Evolutionary conservation across 2,329 filamentous ascomycete genomes (phyloP), one percentile per base, ranked within the genome.

Genomic region (Botrytis aclada): DNA sequence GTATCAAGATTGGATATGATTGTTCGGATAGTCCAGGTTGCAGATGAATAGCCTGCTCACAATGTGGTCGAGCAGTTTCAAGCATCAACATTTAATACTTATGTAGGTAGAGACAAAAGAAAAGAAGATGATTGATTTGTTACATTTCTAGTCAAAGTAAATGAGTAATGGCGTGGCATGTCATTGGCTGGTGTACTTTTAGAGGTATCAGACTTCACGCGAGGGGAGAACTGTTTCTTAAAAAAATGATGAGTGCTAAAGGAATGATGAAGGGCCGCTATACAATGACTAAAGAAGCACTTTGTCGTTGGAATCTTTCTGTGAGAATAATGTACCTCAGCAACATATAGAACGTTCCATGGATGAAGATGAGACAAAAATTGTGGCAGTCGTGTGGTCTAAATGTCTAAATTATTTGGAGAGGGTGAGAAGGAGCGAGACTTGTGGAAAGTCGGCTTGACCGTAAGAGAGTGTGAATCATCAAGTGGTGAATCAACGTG

Each of bases 181-280:
- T n/a, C 20, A 60, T 37, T 25, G 25, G 32, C 16, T 4, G 12
- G 10, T 22, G 16, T 22, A 14, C 10, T 51, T 51, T 25, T 25
- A 51, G 16, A 51, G 8, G 10, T 14, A 51, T n/a, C 10, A 51
- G 5, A 51, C 5, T 20, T 56, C n/a, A 56, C 16, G n/a, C 14
- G 16, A 56, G 9, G 16, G 14, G 7, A 1, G 3, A 32, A 10
- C 16, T 5, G 3, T 18, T 56, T 56, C 14, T 56, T 29, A 16
- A 29, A 4, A 29, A 32, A 6, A 0, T 1, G n/a, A 14, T 20
- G 54, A 29, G 7, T 4, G n/a, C 2, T 29, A n/a, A 6, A 4
- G 47, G 12, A 16, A 51, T 14, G 25, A 51, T n/a, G 4, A 43
- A 18, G 14, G 12, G 4, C 7, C 37, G 8, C 4, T 37, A 37